phyloP scores from a whole-genome alignment of 768 basidiomycete species.

The Suillus spraguei region DNA sequence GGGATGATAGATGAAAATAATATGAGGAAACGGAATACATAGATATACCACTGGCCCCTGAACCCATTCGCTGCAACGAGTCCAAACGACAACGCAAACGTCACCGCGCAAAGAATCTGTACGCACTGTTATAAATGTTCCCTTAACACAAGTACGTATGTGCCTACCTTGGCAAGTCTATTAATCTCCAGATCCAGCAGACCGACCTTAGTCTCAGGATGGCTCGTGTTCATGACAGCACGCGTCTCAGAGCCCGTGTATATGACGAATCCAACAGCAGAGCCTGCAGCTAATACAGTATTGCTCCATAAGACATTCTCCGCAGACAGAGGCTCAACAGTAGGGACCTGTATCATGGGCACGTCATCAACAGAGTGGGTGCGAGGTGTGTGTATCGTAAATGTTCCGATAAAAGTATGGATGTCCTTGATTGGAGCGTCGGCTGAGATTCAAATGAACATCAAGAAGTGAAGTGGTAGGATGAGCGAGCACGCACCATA shows the following conservation, averaged over 20 bases:
- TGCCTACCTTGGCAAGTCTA: slow-evolving; percentile 83
- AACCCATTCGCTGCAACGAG: slow-evolving; percentile 97
- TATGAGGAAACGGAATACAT: slow-evolving; percentile 95
- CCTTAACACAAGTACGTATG: neutral
- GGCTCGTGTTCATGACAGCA: slow-evolving; percentile 98
- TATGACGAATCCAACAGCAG: slow-evolving; percentile 88
- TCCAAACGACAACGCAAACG: slow-evolving; percentile 87
- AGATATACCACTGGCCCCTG: slow-evolving; percentile 93
- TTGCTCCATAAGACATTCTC: slow-evolving; percentile 98
- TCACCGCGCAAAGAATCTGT: slow-evolving; percentile 92
- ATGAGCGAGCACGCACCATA: slow-evolving; percentile 60
- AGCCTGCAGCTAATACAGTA: slow-evolving; percentile 94
- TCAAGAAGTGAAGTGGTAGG: too few relatives aligned
- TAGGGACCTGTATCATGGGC: slow-evolving; percentile 43
- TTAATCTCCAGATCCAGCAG: slow-evolving; percentile 94
- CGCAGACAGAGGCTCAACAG: slow-evolving; percentile 84
- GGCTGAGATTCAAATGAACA: slow-evolving; percentile 46
- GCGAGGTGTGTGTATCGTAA: slow-evolving; percentile 64
- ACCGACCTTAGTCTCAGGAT: slow-evolving; percentile 94
- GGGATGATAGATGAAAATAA: slow-evolving; percentile 99
- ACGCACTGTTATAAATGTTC: neutral
- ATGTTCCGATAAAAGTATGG: slow-evolving; percentile 91
- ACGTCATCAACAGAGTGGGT: slow-evolving; percentile 35
- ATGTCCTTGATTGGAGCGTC: slow-evolving; percentile 98
- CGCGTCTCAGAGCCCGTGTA: slow-evolving; percentile 96